Percentiles rank a stretch among this genome's conserved stretches.
These are phyloP conservation scores for Datura wrightii DNA, from an alignment of 257 asterid genomes.

Conservation along the genomic window DNA sequence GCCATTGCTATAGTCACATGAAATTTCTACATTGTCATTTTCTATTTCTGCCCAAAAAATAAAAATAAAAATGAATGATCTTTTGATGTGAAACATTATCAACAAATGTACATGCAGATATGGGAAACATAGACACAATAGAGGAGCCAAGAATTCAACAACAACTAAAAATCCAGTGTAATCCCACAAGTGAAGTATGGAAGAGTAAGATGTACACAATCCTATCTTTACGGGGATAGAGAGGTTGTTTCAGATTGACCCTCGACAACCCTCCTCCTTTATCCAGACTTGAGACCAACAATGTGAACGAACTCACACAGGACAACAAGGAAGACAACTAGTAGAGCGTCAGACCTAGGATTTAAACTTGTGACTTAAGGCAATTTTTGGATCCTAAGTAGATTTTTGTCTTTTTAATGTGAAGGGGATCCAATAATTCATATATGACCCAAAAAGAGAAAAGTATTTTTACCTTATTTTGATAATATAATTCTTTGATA, in stretches of 20 bases:
- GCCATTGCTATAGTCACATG: conserved; percentile 74
- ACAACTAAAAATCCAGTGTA: too few relatives aligned
- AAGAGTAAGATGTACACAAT: too few relatives aligned
- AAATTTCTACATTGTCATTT: neutral
- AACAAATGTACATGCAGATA: neutral
- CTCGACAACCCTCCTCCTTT: too few relatives aligned
- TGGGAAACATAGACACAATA: neutral
- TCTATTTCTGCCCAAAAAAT: conserved; percentile 41
- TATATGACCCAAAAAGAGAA: neutral
- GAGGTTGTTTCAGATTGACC: too few relatives aligned
- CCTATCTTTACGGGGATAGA: too few relatives aligned
- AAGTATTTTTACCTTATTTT: neutral
- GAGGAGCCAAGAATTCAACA: neutral
- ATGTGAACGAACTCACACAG: too few relatives aligned
- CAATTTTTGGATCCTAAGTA: neutral
- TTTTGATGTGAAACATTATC: neutral
- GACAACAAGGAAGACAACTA: neutral
- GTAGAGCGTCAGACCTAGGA: neutral
- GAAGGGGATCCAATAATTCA: neutral
- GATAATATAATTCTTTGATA: fast-evolving
- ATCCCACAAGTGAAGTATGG: too few relatives aligned
- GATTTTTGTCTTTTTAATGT: too few relatives aligned
- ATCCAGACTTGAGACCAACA: too few relatives aligned
- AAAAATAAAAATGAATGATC: neutral
- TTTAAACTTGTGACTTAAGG: neutral